A percentile compares a stretch with the other conserved stretches of the same genome.
These are phyloP conservation scores for Fusarium verticillioides DNA, from an alignment of 2,329 filamentous ascomycete genomes.

Conservation along the genomic window DNA sequence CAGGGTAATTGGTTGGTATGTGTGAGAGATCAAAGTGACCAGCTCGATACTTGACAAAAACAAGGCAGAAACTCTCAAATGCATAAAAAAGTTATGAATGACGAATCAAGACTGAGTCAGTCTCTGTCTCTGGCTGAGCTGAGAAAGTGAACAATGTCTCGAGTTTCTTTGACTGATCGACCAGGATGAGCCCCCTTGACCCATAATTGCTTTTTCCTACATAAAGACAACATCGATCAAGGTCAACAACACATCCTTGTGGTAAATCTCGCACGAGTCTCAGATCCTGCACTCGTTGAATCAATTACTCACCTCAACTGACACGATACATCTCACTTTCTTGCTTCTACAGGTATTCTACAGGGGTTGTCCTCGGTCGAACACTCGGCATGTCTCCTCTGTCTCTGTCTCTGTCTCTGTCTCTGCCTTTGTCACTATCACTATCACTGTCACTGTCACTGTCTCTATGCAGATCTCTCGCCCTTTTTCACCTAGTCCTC, in stretches of 20 bases:
- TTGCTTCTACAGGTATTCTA: constrained; percentile 3
- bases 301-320: constrained; percentile 26
- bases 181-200: constrained; percentile 1
- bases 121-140: constrained; percentile 2
- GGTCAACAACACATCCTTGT: constrained; percentile 16
- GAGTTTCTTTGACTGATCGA: constrained; percentile 16
- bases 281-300: constrained; percentile 40
- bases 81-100: constrained; percentile 9
- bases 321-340: constrained; percentile 10
- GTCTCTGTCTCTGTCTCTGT: too few species aligned
- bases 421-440: too few species aligned
- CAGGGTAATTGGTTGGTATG: constrained; percentile 2
- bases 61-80: not conserved
- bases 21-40: not conserved
- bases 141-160: constrained; percentile 34
- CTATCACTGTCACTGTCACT: not conserved
- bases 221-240: not conserved
- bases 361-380: constrained; percentile 24
- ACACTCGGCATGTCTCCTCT: constrained; percentile 6
- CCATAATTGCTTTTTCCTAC: constrained; percentile 23
- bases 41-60: constrained; percentile 6
- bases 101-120: constrained; percentile 10
- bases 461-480: constrained; percentile 21
- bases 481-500: constrained; percentile 15
- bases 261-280: constrained; percentile 32